phyloP scores from a whole-genome alignment of 73 alveolate species.

The Paramecium caudatum region DNA sequence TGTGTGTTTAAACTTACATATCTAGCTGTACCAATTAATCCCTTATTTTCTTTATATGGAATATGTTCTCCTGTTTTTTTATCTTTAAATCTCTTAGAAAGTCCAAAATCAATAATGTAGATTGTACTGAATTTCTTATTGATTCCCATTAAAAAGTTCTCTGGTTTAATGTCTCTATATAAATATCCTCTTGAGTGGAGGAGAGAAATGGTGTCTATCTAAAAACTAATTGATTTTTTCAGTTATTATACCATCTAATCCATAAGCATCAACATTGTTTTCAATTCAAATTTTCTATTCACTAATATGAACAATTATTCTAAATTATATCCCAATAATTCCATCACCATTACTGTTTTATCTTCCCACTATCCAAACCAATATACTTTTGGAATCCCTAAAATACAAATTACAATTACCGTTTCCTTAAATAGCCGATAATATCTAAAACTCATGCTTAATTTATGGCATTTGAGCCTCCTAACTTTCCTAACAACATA shows the following conservation, averaged over 20 bases:
- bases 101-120: constrained; percentile 88
- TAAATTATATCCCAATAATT: constrained; percentile 89
- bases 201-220: constrained; percentile 67
- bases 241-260: constrained; percentile 61
- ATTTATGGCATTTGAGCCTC: constrained; percentile 62
- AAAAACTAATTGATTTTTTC: constrained; percentile 45
- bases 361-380: constrained; percentile 91
- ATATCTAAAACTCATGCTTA: constrained; percentile 45
- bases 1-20: constrained; percentile 87
- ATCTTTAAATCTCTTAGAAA: constrained; percentile 84
- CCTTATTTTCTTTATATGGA: constrained; percentile 78
- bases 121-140: constrained; percentile 80
- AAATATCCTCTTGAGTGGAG: constrained; percentile 81
- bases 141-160: constrained; percentile 84
- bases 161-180: constrained; percentile 87
- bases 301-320: constrained; percentile 86
- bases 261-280: constrained; percentile 89
- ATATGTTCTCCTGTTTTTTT: constrained; percentile 85
- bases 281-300: constrained; percentile 84
- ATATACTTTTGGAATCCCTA: constrained; percentile 85
- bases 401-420: not conserved
- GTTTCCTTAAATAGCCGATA: constrained; percentile 25
- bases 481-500: constrained; percentile 27
- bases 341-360: constrained; percentile 91
- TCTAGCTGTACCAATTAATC: constrained; percentile 90